Conservation (phyloP, 371 early-diverging fungal species). For the Dinochytrium kinnereticum region DNA sequence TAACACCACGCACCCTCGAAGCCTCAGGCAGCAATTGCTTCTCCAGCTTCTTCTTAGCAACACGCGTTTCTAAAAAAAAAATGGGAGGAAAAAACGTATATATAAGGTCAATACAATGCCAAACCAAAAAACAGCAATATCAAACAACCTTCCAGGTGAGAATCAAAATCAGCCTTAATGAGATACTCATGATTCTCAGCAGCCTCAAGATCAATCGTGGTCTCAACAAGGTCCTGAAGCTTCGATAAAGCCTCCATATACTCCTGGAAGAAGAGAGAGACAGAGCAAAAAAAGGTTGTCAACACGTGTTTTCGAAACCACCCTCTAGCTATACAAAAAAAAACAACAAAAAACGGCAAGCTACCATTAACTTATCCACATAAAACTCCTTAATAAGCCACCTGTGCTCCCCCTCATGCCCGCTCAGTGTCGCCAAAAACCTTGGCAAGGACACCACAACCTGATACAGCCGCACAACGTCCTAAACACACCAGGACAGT, state of each 20-base stretch:
- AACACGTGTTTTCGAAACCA: not conserved
- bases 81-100: not conserved
- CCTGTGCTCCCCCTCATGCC: slow-evolving; percentile 49
- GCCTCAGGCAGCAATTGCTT: slow-evolving; percentile 70
- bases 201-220: slow-evolving; percentile 87
- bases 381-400: slow-evolving; percentile 58
- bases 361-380: slow-evolving; percentile 52
- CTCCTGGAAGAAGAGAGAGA: slow-evolving; percentile 44
- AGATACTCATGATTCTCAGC: slow-evolving; percentile 87
- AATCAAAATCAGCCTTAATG: slow-evolving; percentile 86
- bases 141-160: slow-evolving; percentile 69
- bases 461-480: slow-evolving; percentile 91
- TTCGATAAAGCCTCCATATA: slow-evolving; percentile 62
- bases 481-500: slow-evolving; percentile 45
- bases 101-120: too few species aligned
- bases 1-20: slow-evolving; percentile 41
- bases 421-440: slow-evolving; percentile 64
- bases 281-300: too few species aligned
- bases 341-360: not conserved
- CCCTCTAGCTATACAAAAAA: not conserved
- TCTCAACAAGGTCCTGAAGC: slow-evolving; percentile 80
- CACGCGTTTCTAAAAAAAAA: slow-evolving; percentile 59
- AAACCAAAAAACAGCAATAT: too few species aligned
- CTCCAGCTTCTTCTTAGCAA: slow-evolving; percentile 64
- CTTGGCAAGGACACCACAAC: slow-evolving; percentile 77